Evolutionary conservation across 257 asterid species (phyloP).

Genomic region (Petrea volubilis): DNA sequence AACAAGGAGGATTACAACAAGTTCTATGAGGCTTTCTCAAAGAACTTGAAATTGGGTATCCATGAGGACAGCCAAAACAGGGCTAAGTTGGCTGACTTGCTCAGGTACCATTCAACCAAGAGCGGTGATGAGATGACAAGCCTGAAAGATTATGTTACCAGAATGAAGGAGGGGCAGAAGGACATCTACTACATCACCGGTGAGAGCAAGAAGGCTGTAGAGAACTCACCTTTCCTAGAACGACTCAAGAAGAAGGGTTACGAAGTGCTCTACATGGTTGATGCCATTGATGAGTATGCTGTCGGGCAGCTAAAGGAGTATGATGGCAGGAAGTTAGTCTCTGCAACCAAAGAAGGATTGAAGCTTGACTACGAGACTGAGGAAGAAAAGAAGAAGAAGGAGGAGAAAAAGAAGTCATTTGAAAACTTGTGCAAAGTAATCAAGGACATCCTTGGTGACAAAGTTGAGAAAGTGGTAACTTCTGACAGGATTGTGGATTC

Average conservation of each 20-base stretch:
- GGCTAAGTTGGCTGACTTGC: slow-evolving; percentile 40
- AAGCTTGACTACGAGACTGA: slow-evolving; percentile 39
- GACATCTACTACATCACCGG: slow-evolving; percentile 45
- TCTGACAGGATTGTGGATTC: slow-evolving; percentile 45
- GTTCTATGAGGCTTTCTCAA: slow-evolving; percentile 47
- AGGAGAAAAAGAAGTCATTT: slow-evolving; percentile 42
- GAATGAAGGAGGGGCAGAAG: slow-evolving; percentile 49
- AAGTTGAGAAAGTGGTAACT: slow-evolving; percentile 38
- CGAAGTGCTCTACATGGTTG: slow-evolving; percentile 46
- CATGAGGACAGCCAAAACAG: slow-evolving; percentile 51
- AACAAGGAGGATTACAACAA: slow-evolving; percentile 48
- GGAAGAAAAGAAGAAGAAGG: slow-evolving; percentile 37
- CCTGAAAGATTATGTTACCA: slow-evolving; percentile 42
- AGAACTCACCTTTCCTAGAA: slow-evolving; percentile 45
- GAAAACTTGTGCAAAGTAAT: slow-evolving; percentile 42
- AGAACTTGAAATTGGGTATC: slow-evolving; percentile 49
- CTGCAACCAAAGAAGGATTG: slow-evolving; percentile 43
- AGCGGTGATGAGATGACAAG: slow-evolving; percentile 47
- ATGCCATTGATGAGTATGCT: slow-evolving; percentile 47
- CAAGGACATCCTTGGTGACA: slow-evolving; percentile 41
- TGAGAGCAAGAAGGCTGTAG: slow-evolving; percentile 53
- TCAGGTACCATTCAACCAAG: slow-evolving; percentile 42
- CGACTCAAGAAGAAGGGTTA: slow-evolving; percentile 45
- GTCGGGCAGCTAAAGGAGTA: slow-evolving; percentile 43
- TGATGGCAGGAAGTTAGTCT: slow-evolving; percentile 42